phyloP scores from a whole-genome alignment of 2,329 filamentous ascomycete species.

The Fusarium siculi region DNA sequence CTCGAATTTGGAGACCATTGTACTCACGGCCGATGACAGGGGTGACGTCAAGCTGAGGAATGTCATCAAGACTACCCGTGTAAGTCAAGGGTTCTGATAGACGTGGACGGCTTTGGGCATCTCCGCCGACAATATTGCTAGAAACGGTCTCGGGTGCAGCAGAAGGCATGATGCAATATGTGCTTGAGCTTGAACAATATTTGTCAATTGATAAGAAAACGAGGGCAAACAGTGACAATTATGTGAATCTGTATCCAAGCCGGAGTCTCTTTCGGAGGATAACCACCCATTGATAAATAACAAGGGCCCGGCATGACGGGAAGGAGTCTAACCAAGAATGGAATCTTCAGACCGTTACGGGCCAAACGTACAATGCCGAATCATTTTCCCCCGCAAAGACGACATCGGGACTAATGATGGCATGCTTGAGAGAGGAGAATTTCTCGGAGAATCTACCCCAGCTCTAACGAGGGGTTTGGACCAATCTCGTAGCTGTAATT shows the following conservation, averaged over 20 bases:
- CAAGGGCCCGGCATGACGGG: neutral
- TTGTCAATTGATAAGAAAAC: conserved; percentile 5
- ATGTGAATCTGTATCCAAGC: conserved; percentile 27
- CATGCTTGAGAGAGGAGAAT: conserved; percentile 44
- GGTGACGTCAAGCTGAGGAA: conserved; percentile 54
- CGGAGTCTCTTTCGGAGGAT: conserved; percentile 32
- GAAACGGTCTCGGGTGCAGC: conserved; percentile 39
- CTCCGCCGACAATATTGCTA: conserved; percentile 46
- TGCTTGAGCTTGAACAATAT: conserved; percentile 7
- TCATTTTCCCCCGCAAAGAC: conserved; percentile 44
- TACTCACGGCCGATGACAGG: conserved; percentile 64
- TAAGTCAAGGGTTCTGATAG: conserved; percentile 51
- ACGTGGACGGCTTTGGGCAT: conserved; percentile 45
- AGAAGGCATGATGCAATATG: conserved; percentile 50
- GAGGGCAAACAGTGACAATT: neutral
- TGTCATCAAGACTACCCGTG: conserved; percentile 54
- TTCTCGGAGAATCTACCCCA: conserved; percentile 43
- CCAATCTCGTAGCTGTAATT: conserved; percentile 17
- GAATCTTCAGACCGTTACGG: conserved; percentile 30
- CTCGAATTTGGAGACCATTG: conserved; percentile 48
- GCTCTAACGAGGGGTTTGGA: conserved; percentile 11
- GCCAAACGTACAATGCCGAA: conserved; percentile 32
- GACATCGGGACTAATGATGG: conserved; percentile 43
- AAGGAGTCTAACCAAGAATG: conserved; percentile 30
- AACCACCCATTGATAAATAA: conserved; percentile 10